Percentiles rank a stretch among this genome's conserved stretches.
Conservation (phyloP, 169 alveolate genomes). For the Babesia microti region DNA sequence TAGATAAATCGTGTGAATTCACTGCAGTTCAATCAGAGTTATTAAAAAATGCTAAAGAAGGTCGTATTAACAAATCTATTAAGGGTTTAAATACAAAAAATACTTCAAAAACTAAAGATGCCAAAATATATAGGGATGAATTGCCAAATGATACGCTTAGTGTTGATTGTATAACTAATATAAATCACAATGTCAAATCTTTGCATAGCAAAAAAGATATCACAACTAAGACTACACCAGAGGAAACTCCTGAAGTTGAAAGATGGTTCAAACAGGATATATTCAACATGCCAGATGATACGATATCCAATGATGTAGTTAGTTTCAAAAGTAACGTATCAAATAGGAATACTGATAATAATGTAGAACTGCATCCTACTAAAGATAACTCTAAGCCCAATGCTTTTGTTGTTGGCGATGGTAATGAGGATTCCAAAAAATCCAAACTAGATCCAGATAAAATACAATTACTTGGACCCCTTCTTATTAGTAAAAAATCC, state of each 20-base stretch:
- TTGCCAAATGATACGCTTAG: too few relatives aligned
- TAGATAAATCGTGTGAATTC: too few relatives aligned
- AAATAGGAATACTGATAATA: slow-evolving; percentile 4
- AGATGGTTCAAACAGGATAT: slow-evolving; percentile 58
- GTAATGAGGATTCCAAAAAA: slow-evolving; percentile 3
- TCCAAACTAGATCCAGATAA: slow-evolving; percentile 19
- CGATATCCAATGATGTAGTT: slow-evolving; percentile 21
- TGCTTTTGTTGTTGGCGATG: neutral
- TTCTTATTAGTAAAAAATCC: slow-evolving; percentile 73
- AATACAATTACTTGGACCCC: slow-evolving; percentile 38
- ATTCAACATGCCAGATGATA: slow-evolving; percentile 27
- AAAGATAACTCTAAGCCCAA: slow-evolving; percentile 10
- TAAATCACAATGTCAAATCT: too few relatives aligned
- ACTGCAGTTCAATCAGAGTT: too few relatives aligned
- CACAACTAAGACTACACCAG: slow-evolving; percentile 3
- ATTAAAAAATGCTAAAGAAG: too few relatives aligned
- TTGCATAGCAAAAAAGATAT: slow-evolving; percentile 13
- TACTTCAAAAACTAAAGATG: too few relatives aligned
- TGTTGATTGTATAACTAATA: too few relatives aligned
- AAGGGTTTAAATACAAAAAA: too few relatives aligned
- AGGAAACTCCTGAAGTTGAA: slow-evolving; percentile 36
- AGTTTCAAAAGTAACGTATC: slow-evolving; percentile 15
- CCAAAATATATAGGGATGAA: too few relatives aligned
- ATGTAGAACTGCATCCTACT: slow-evolving; percentile 13
- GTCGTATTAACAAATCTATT: too few relatives aligned